Base-by-base conservation (phyloP, 805 yeast genomes). In the Metschnikowia reukaufii region DNA sequence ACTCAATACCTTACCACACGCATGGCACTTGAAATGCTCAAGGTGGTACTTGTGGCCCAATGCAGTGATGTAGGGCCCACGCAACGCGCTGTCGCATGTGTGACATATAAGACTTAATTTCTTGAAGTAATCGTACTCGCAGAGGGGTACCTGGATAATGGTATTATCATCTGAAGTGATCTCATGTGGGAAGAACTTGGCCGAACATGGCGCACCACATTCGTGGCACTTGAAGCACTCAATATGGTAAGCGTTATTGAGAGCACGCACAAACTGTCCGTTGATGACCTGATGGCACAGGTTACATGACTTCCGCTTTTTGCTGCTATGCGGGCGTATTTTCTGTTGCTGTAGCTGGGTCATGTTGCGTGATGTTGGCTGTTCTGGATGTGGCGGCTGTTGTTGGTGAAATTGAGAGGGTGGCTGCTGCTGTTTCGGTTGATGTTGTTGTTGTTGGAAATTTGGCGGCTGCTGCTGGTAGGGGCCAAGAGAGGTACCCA, bases 31-130 rank as follows among this genome's bases (percentile, higher is more conserved):
- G 67, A 95, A 94, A 67, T 94, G 99, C 56, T 94, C 97, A 43
- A 92, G 84, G 60, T 94, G 98, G 64, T 89, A 94, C 60, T 92
- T 87, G 56, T 84, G 82, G 10, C 96, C 96, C 58, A 91, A 78
- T 0, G 97, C 97, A 1, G 96, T 91, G 48, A 91, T 90, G 67
- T 92, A 92, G 1, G 96, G 86, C 0, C 97, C 97, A 57, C 97
- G 71, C 42, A 95, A 73, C 4, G 96, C 96, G 20, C 78, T 79
- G 53, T 88, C 81, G 68, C 99, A 94, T 15, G 82, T 86, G 60
- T 77, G 79, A 62, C 99, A 94, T n/a, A 94, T 79, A 42, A 94
- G 75, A 47, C 88, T 86, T 47, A 90, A 78, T 56, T 96, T 79
- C 61, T 80, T 83, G 72, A 94, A 94, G 65, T 90, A 94, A 67